Evolutionary conservation across 192 early-diverging fungal species (phyloP).

Genomic region (Umbelopsis ramanniana): DNA sequence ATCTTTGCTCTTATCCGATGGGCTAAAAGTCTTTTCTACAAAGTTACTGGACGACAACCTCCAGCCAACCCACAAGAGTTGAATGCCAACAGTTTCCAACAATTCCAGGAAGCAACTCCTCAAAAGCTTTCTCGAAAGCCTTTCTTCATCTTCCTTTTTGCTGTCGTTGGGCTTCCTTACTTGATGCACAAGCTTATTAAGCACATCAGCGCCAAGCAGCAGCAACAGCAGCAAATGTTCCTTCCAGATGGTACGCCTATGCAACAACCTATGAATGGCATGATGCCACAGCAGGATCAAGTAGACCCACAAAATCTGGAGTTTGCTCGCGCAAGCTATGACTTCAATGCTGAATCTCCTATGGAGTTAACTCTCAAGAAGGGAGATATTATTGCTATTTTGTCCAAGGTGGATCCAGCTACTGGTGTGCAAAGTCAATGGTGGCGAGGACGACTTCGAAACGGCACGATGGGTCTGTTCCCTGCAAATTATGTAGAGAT

Average conservation of each 20-base stretch:
- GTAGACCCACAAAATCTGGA: slow-evolving; percentile 67
- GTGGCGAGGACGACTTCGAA: slow-evolving; percentile 89
- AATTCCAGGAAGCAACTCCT: slow-evolving; percentile 61
- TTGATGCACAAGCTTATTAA: slow-evolving; percentile 89
- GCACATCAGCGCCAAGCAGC: slow-evolving; percentile 55
- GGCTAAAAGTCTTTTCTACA: slow-evolving; percentile 67
- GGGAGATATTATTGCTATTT: slow-evolving; percentile 90
- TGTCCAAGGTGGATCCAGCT: slow-evolving; percentile 75
- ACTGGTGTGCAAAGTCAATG: slow-evolving; percentile 79
- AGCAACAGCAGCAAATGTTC: slow-evolving; percentile 40
- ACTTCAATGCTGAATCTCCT: slow-evolving; percentile 76
- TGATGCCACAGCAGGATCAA: slow-evolving; percentile 14
- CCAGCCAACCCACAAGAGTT: slow-evolving; percentile 76
- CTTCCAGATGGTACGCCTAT: slow-evolving; percentile 34
- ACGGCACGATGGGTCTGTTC: slow-evolving; percentile 87
- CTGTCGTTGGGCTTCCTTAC: slow-evolving; percentile 91
- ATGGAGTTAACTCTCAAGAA: slow-evolving; percentile 82
- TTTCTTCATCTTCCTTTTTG: slow-evolving; percentile 80
- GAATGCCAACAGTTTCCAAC: slow-evolving; percentile 72
- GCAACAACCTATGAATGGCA: slow-evolving; percentile 6
- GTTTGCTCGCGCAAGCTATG: slow-evolving; percentile 89
- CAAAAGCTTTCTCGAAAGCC: slow-evolving; percentile 68
- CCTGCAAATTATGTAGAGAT: slow-evolving; percentile 92
- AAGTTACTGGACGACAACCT: slow-evolving; percentile 65
- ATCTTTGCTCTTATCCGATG: slow-evolving; percentile 77